phyloP scores from a whole-genome alignment of 106 monocot genomes.

The Acorus gramineus region DNA sequence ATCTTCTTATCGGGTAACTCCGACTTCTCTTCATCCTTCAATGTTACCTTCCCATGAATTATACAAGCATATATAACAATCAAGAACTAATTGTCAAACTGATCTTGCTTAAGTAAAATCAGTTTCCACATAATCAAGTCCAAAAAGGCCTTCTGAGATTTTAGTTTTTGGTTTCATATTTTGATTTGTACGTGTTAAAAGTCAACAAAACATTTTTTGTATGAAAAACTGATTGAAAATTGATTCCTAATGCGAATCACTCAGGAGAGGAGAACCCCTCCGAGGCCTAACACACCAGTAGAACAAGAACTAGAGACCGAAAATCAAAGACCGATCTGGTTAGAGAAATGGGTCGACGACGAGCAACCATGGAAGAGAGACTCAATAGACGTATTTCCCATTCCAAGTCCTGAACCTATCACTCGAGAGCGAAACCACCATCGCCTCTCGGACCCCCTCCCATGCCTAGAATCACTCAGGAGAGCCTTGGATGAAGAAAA shows the following conservation, averaged over 20 bases:
- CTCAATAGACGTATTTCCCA: conserved; percentile 12
- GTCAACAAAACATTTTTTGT: neutral
- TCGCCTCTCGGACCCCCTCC: conserved; percentile 1
- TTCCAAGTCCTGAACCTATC: conserved; percentile 1
- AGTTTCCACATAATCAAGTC: too few relatives aligned
- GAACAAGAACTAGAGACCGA: conserved; percentile 15
- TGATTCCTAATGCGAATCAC: neutral
- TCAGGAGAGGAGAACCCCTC: conserved; percentile 29
- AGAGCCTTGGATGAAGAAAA: conserved; percentile 11
- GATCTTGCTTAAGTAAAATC: too few relatives aligned
- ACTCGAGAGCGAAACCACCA: neutral
- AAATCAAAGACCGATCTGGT: conserved; percentile 50
- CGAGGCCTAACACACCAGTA: conserved; percentile 18
- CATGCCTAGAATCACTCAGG: neutral
- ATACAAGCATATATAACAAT: neutral
- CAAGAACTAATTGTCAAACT: conserved; percentile 3
- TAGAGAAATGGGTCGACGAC: conserved; percentile 50
- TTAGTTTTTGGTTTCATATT: too few relatives aligned
- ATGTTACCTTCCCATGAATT: neutral
- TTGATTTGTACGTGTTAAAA: conserved; percentile 5
- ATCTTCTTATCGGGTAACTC: conserved; percentile 33
- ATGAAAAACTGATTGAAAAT: neutral
- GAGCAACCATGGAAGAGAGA: conserved; percentile 39
- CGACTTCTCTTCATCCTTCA: neutral
- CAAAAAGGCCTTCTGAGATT: too few relatives aligned